Base-by-base conservation (phyloP, 2,329 filamentous ascomycete genomes). In the Didymella arachidicola region DNA sequence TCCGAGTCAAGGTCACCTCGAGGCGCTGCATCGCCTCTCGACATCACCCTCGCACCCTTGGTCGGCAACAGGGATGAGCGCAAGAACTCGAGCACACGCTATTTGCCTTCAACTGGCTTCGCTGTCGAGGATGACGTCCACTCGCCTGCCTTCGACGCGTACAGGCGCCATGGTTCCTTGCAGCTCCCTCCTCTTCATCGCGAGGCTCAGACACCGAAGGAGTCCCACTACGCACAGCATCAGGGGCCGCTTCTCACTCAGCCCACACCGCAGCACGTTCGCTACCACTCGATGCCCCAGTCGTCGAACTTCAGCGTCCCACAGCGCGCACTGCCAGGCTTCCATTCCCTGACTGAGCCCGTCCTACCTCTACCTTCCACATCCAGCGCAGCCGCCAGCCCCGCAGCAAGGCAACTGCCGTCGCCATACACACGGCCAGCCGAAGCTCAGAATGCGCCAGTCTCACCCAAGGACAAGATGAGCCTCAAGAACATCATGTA, bases 1-100 rank as follows among this genome's bases (percentile, higher is more conserved):
- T 82, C 80, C 26, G 76, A 79, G 60, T 78, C 79, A 3, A 76
- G 80, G 47, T 82, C 80, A 45, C 80, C 80, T 22, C 77, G 78
- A 50, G 76, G 78, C 53, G 77, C 77, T 26, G 73, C 76, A n/a
- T 82, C 80, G 3, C 78, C 77, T 16, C 77, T 81, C n/a, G 80
- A 82, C 62, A 77, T 81, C 32, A 73, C 72, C 12, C 68, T 77
- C 16, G 72, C 74, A 32, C 75, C 75, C 32, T 60, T 78, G 14
- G 71, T 77, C 2, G 74, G 75, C 26, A 65, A 66, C 32, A 63
- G 75, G n/a, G 71, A 71, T 8, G 75, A 77, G 67, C 75, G 76
- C 32, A 75, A 72, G 57, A 74, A 71, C 54, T 78, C 75, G 1
- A 70, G 69, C 61, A 75, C 71, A 22, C 71, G 73, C 22, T 74